Evolutionary conservation across 2,329 filamentous ascomycete genomes (phyloP).

Genomic region (Ceratocystiopsis minuta): DNA sequence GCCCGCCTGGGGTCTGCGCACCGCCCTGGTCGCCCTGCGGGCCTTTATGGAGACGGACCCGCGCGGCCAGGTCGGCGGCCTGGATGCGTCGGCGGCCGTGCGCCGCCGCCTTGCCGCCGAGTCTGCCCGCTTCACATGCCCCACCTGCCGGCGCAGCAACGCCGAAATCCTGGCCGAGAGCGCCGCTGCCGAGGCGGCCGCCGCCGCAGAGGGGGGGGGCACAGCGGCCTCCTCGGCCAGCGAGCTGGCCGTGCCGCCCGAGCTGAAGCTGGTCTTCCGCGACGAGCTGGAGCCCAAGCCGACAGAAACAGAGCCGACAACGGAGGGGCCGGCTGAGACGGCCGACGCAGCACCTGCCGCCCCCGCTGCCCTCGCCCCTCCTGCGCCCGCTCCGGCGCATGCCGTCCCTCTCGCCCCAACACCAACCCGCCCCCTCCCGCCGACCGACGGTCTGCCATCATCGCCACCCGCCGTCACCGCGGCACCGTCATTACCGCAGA

Average conservation of each 20-base stretch:
- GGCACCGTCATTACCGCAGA: conserved; percentile 4
- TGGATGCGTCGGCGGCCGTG: conserved; percentile 55
- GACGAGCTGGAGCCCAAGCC: conserved; percentile 42
- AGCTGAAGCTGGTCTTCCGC: conserved; percentile 49
- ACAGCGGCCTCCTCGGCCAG: not conserved
- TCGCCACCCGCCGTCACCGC: conserved; percentile 6
- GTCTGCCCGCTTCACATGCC: conserved; percentile 49
- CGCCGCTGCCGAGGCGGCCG: conserved; percentile 34
- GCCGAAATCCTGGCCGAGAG: conserved; percentile 55
- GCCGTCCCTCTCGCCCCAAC: conserved; percentile 1
- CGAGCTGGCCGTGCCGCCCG: conserved; percentile 25
- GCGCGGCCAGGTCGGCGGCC: conserved; percentile 72
- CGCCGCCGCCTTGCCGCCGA: conserved; percentile 51
- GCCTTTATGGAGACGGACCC: conserved; percentile 89
- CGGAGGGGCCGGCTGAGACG: not conserved
- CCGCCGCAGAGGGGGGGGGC: not conserved
- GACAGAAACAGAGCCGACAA: conserved; percentile 1
- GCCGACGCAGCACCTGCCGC: not conserved
- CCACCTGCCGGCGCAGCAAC: conserved; percentile 52
- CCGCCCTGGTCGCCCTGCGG: conserved; percentile 61
- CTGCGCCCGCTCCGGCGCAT: conserved; percentile 4
- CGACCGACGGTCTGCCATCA: conserved; percentile 17
- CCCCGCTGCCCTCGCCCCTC: conserved; percentile 6
- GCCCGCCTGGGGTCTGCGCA: conserved; percentile 91
- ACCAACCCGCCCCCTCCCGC: not conserved